phyloP scores from a whole-genome alignment of 108 stramenopile genomes.

The Thalassiosira profunda region DNA sequence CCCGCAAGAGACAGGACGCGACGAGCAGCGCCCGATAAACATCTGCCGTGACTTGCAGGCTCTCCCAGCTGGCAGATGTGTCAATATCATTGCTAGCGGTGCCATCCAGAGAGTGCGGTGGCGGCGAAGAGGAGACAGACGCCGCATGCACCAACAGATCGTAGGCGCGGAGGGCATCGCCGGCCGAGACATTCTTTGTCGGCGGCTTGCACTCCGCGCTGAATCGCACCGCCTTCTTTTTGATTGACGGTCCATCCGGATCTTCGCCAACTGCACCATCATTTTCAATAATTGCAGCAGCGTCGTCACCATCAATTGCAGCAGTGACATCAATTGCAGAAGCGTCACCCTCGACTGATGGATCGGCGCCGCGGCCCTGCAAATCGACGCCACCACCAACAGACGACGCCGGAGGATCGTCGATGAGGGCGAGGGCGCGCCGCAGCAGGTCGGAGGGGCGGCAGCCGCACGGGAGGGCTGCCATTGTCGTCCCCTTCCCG shows the following conservation, averaged over 20 bases:
- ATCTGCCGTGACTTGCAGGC: slow-evolving; percentile 15
- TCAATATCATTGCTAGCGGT: not conserved
- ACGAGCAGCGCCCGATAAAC: slow-evolving; percentile 40
- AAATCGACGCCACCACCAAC: too few relatives aligned
- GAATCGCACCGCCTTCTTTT: slow-evolving; percentile 26
- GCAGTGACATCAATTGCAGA: too few relatives aligned
- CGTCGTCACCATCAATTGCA: not conserved
- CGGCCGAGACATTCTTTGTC: slow-evolving; percentile 13
- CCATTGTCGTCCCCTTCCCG: too few relatives aligned
- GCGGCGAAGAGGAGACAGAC: slow-evolving; percentile 1
- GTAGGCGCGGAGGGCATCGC: slow-evolving; percentile 27
- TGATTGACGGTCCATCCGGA: not conserved
- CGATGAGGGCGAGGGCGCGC: too few relatives aligned
- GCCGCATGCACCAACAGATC: slow-evolving; percentile 31
- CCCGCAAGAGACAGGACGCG: slow-evolving; percentile 31
- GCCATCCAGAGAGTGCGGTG: too few relatives aligned
- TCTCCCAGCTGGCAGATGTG: slow-evolving; percentile 11
- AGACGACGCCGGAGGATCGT: too few relatives aligned
- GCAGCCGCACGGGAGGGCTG: too few relatives aligned
- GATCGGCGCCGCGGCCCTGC: too few relatives aligned
- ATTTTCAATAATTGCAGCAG: too few relatives aligned
- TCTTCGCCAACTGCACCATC: not conserved
- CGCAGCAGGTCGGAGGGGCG: too few relatives aligned
- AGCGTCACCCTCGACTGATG: too few relatives aligned
- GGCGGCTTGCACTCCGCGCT: slow-evolving; percentile 1